Percentiles rank a stretch among this genome's conserved stretches.
Evolutionary conservation across 768 basidiomycete species (phyloP).

Genomic region (Omphalotus guepiniiformis): DNA sequence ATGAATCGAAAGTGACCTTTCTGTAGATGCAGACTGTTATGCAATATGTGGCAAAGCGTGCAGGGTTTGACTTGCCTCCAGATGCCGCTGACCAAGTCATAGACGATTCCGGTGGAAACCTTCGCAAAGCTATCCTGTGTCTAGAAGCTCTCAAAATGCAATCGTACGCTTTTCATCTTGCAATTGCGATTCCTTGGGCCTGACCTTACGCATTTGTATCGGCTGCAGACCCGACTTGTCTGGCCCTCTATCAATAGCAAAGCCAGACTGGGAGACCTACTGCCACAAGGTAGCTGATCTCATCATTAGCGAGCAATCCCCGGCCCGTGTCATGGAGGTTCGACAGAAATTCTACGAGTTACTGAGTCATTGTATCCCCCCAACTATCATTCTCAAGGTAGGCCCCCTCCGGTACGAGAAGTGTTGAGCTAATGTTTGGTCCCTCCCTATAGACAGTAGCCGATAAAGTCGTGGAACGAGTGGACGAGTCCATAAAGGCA

Average conservation of each 20-base stretch:
- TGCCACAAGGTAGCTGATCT: constrained; percentile 88
- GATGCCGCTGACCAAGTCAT: constrained; percentile 75
- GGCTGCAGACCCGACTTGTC: constrained; percentile 75
- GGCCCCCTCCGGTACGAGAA: constrained; percentile 12
- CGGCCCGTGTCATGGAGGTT: constrained; percentile 87
- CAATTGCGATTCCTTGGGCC: background rate
- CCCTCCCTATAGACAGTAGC: constrained; percentile 72
- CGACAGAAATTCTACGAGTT: constrained; percentile 93
- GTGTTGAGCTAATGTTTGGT: background rate
- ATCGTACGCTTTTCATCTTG: constrained; percentile 49
- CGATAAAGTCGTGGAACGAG: constrained; percentile 78
- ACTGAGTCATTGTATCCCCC: constrained; percentile 94
- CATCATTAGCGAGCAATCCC: constrained; percentile 86
- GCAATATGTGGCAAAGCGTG: constrained; percentile 71
- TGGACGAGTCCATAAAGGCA: constrained; percentile 86
- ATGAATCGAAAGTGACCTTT: background rate
- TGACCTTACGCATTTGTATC: background rate
- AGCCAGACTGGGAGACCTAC: constrained; percentile 99
- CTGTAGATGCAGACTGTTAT: constrained; percentile 78
- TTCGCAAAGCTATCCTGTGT: constrained; percentile 91
- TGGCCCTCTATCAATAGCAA: constrained; percentile 77
- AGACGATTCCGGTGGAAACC: constrained; percentile 80
- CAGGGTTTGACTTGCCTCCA: constrained; percentile 76
- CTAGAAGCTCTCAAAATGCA: constrained; percentile 97
- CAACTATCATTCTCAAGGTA: constrained; percentile 88